phyloP scores from a whole-genome alignment of 305 asterid species.

The Fraxinus platypoda region DNA sequence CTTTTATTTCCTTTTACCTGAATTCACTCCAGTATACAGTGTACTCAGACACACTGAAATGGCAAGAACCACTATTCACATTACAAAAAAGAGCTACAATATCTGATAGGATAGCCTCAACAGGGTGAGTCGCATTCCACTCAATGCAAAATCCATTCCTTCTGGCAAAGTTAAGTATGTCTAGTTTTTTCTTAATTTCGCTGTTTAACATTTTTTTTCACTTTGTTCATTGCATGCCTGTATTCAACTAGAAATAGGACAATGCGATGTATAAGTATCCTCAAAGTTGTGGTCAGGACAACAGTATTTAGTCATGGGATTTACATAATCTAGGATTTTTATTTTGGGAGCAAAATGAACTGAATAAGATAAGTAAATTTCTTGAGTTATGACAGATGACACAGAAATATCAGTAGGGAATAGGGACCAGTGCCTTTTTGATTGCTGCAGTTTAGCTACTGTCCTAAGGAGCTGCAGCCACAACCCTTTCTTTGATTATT shows the following conservation, averaged over 20 bases:
- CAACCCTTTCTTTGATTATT: background rate
- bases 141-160: background rate
- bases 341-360: background rate
- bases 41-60: background rate
- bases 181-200: background rate
- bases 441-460: conserved; percentile 1
- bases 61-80: background rate
- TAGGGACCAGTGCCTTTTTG: conserved; percentile 6
- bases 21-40: background rate
- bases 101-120: background rate
- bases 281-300: background rate
- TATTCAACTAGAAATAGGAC: background rate
- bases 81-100: background rate
- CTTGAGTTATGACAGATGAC: background rate
- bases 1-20: background rate
- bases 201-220: background rate
- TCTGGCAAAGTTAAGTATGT: background rate
- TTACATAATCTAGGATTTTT: background rate
- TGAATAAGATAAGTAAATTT: too few relatives aligned
- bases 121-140: background rate
- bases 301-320: background rate
- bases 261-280: background rate
- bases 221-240: background rate
- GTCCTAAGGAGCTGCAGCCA: background rate
- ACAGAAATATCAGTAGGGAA: background rate